Base-by-base conservation (phyloP, 2,329 filamentous ascomycete species). In the Trichoderma cornu-damae region DNA sequence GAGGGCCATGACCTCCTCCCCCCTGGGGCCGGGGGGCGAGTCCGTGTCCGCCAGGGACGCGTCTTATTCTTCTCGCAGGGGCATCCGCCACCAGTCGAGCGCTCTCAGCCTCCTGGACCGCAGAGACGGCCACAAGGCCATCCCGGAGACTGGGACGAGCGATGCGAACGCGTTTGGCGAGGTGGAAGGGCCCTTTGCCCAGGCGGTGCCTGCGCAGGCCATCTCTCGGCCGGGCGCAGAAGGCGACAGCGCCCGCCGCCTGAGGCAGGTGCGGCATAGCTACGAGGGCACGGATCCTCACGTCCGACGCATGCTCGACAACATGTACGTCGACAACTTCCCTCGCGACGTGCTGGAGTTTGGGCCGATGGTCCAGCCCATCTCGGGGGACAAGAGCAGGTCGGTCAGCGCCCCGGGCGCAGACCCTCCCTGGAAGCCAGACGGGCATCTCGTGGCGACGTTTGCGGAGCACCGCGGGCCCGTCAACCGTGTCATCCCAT, bases 391-490 rank as follows among this genome's bases (percentile, higher is more conserved):
- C 35, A 84, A 79, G 64, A 70, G 73, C 52, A 78, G 76, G 52
- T 79, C 77, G 32, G 77, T 80, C 24, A 81, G 79, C 59, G 73
- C 75, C 30, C 59, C 65, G 64, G 49, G 69, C 3, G 70, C 69
- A 5, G 70, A 86, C 32, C 83, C 68, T 14, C 68, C 70, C 2
- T 99, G 94, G 94, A 86, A 84, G 62, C 94, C 94, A 0, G 83
- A 86, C 55, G 92, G 94, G 1, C 86, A 85, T 51, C 79, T 97
- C 7, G 87, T 97, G 18, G 90, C 92, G 2, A 90, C 90, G 1
- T 91, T 97, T 67, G 85, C 89, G 1, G 94, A 99, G 69, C 94
- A 99, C 68, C 85, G 80, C 26, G 90, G 85, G 0, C 83, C 89
- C 6, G 84, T 97, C 62, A 96, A 88, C 66, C 84, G 92, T 8